Evolutionary conservation across 805 yeast species (phyloP).

Genomic region (Metschnikowia vanudenii): DNA sequence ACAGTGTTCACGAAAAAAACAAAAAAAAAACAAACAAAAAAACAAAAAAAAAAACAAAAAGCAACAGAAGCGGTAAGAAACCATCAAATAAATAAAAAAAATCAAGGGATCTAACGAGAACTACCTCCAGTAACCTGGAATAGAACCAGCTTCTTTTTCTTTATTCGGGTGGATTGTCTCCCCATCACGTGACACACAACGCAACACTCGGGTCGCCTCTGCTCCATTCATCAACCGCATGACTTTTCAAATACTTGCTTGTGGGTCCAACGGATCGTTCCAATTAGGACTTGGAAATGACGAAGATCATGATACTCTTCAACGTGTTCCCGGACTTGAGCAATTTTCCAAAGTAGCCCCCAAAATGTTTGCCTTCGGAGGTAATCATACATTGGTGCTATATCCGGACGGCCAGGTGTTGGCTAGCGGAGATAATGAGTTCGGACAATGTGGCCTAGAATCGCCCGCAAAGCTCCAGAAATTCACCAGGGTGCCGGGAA

Average conservation of each 20-base stretch:
- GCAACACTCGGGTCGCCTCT: too few relatives aligned
- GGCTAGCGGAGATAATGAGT: slow-evolving; percentile 57
- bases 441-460: slow-evolving; percentile 51
- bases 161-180: too few relatives aligned
- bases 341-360: slow-evolving; percentile 30
- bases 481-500: slow-evolving; percentile 23
- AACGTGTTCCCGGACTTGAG: slow-evolving; percentile 16
- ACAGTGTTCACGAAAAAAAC: too few relatives aligned
- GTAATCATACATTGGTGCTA: slow-evolving; percentile 76
- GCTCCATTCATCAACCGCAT: slow-evolving; percentile 1
- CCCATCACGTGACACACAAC: too few relatives aligned
- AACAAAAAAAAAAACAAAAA: too few relatives aligned
- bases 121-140: too few relatives aligned
- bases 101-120: too few relatives aligned
- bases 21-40: too few relatives aligned
- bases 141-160: too few relatives aligned
- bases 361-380: slow-evolving; percentile 65
- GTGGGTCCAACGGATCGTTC: slow-evolving; percentile 83
- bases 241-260: slow-evolving; percentile 40
- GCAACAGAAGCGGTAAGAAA: too few relatives aligned
- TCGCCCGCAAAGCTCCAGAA: slow-evolving; percentile 1
- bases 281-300: slow-evolving; percentile 66
- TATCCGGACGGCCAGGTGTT: slow-evolving; percentile 51
- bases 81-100: too few relatives aligned
- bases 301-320: slow-evolving; percentile 40